Base-by-base conservation (phyloP, 2,329 filamentous ascomycete genomes). In the Lachnellula hyalina region DNA sequence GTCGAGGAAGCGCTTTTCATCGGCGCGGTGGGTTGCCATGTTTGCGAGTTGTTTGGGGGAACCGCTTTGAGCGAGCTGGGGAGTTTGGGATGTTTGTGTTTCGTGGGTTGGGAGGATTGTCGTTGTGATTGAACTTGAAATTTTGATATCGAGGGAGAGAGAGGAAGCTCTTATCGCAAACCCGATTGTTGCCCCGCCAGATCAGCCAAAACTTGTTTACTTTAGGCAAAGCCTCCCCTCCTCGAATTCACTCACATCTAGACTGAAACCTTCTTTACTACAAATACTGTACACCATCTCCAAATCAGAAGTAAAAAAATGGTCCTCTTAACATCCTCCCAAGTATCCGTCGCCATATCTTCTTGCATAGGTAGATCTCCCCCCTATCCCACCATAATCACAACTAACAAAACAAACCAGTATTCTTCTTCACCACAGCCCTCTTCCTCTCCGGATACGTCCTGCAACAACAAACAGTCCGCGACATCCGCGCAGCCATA, bases 371-470 rank as follows among this genome's bases (percentile, higher is more conserved):
- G 87, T 89, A 78, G 56, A 77, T 70, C 53, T 23, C 32, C 25
- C 50, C 14, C 32, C 11, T 49, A 36, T 52, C 42, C 40, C 19
- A 51, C 40, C 19, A 51, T 51, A 44, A 57, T 54, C 48, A 49
- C 57, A 56, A 55, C 42, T 32, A 32, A 32, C 61, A 52, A 42
- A 40, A 40, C 34, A 15, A 34, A 32, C 55, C 55, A 86, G 87
- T 96, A 56, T 75, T 89, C 60, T 70, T 89, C 25, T 96, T 90
- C 72, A 96, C 91, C 3, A 71, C 85, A 38, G 82, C 91, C 4
- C 83, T 96, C 25, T 96, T 96, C 71, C 77, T 96, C 34, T 90
- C 89, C 50, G 92, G 92, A 65, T 96, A 95, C 70, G 81, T 85
- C 3, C 80, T 96, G 51, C 92, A 96, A 67, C 92, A 96, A 71